A percentile compares a stretch with the other conserved stretches of the same genome.
These are phyloP conservation scores for Wickerhamiella azymoides DNA, from an alignment of 805 yeast genomes.

Conservation along the genomic window DNA sequence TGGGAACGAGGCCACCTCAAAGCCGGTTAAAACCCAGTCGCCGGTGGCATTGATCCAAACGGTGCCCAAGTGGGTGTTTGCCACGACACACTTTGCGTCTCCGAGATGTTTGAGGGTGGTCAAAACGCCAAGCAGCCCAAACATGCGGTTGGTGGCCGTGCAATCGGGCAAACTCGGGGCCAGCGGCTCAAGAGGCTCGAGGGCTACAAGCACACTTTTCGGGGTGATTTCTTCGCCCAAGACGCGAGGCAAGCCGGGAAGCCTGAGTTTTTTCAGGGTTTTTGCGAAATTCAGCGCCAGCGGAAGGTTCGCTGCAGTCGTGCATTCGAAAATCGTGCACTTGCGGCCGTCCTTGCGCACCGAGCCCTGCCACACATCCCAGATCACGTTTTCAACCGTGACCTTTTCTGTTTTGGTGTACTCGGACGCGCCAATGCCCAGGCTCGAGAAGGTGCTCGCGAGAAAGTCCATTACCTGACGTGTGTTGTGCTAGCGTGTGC, in stretches of 20 bases:
- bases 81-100: slow-evolving; percentile 44
- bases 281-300: slow-evolving; percentile 34
- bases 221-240: slow-evolving; percentile 56
- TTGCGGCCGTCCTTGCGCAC: slow-evolving; percentile 31
- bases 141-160: slow-evolving; percentile 17
- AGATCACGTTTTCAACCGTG: slow-evolving; percentile 30
- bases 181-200: slow-evolving; percentile 54
- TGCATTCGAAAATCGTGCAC: slow-evolving; percentile 47
- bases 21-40: slow-evolving; percentile 75
- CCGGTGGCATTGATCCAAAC: slow-evolving; percentile 57
- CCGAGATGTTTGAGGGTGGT: slow-evolving; percentile 45
- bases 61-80: slow-evolving; percentile 41
- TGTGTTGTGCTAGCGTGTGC: no score
- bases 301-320: slow-evolving; percentile 23
- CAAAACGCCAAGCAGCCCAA: slow-evolving; percentile 45
- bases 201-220: slow-evolving; percentile 40
- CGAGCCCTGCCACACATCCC: slow-evolving; percentile 52
- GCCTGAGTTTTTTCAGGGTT: slow-evolving; percentile 41
- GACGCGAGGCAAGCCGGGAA: slow-evolving; percentile 55
- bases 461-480: slow-evolving; percentile 72
- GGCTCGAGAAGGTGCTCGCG: slow-evolving; percentile 44
- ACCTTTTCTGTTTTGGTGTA: slow-evolving; percentile 26
- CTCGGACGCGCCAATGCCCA: slow-evolving; percentile 16
- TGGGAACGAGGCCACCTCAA: slow-evolving; percentile 49
- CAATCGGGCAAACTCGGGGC: slow-evolving; percentile 26